Conservation (phyloP, 768 basidiomycete genomes). For the Lentinula raphanica region DNA sequence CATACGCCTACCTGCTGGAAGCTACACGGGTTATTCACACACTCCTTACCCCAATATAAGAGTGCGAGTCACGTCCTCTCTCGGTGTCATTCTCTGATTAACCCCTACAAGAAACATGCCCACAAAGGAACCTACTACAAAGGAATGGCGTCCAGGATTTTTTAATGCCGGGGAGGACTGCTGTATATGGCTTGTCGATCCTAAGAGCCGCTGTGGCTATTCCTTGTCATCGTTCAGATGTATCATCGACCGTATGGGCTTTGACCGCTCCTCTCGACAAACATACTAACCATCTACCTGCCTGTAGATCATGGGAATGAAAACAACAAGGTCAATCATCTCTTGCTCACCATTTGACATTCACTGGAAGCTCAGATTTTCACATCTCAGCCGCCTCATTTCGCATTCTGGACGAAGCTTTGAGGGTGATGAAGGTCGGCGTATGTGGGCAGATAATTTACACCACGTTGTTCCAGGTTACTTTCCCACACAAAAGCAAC, state of each 20-base stretch:
- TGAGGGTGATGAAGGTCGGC: conserved; percentile 1
- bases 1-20: too few relatives aligned
- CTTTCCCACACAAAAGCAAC: too few relatives aligned
- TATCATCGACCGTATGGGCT: conserved; percentile 2
- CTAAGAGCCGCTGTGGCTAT: background rate
- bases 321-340: background rate
- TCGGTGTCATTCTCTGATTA: background rate
- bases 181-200: conserved; percentile 5
- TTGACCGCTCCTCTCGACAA: background rate
- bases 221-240: background rate
- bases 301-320: background rate
- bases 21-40: background rate
- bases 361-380: background rate
- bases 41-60: background rate
- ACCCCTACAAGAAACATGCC: background rate
- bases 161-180: conserved; percentile 1
- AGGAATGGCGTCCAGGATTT: conserved; percentile 1
- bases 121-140: background rate
- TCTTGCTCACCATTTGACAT: background rate
- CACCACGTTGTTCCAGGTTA: too few relatives aligned
- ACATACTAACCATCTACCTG: background rate
- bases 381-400: conserved; percentile 1
- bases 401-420: background rate
- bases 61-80: background rate
- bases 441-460: too few relatives aligned